Evolutionary conservation across 2,329 filamentous ascomycete species (phyloP).

Genomic region (Aspergillus texensis): DNA sequence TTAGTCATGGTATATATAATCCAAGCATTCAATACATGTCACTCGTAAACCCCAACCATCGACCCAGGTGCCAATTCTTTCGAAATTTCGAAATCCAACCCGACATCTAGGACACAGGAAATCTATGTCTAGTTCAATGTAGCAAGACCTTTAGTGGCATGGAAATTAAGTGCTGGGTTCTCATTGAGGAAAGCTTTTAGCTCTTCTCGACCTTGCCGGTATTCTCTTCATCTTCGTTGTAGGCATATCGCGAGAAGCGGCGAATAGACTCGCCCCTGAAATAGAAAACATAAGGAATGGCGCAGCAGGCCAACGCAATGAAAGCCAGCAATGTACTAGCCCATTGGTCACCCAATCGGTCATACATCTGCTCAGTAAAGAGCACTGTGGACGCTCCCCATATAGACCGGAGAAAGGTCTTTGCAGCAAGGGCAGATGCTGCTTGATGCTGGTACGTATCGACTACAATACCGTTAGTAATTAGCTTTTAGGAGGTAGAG

Average conservation of each 20-base stretch:
- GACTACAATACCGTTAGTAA: constrained; percentile 40
- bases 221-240: constrained; percentile 57
- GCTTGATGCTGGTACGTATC: constrained; percentile 73
- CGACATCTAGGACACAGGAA: not conserved
- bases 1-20: not conserved
- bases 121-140: not conserved
- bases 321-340: constrained; percentile 73
- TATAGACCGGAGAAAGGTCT: constrained; percentile 77
- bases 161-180: not conserved
- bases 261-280: constrained; percentile 73
- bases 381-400: constrained; percentile 79
- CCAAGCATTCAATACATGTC: not conserved
- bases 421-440: constrained; percentile 77
- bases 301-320: constrained; percentile 74
- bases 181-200: not conserved
- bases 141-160: not conserved
- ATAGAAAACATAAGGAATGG: constrained; percentile 83
- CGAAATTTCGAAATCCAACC: not conserved
- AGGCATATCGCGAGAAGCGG: constrained; percentile 71
- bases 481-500: not conserved
- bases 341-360: constrained; percentile 73
- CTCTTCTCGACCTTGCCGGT: constrained; percentile 11
- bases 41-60: not conserved
- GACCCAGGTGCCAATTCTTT: not conserved
- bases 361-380: constrained; percentile 82